A percentile compares a stretch with the other conserved stretches of the same genome.
phyloP scores from a whole-genome alignment of 768 basidiomycete species.

The Roridomyces roridus region DNA sequence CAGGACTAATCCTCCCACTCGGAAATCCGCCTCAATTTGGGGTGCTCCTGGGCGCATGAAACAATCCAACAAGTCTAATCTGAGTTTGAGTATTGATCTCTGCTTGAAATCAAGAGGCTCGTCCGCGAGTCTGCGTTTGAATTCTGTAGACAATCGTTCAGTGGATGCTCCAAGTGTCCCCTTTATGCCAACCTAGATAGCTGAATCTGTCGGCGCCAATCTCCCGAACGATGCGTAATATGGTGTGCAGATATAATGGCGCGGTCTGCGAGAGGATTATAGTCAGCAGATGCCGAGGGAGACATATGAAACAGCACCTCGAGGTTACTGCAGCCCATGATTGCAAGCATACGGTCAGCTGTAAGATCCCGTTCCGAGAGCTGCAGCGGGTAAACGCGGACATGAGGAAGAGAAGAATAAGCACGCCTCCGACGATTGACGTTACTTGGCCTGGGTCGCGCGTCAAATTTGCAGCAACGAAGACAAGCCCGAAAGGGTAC shows the following conservation, averaged over 20 bases:
- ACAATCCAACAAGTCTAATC: conserved; percentile 50
- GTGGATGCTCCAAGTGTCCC: conserved; percentile 36
- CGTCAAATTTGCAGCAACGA: neutral
- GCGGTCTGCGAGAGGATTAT: conserved; percentile 12
- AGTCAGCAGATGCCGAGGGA: neutral
- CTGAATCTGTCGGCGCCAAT: neutral
- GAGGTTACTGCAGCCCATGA: conserved; percentile 48
- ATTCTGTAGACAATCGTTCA: conserved; percentile 27
- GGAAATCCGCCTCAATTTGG: conserved; percentile 37
- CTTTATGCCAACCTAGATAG: conserved; percentile 11
- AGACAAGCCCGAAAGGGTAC: neutral
- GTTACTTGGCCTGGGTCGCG: conserved; percentile 21
- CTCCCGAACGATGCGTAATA: conserved; percentile 12
- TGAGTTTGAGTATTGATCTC: conserved; percentile 47
- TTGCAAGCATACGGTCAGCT: conserved; percentile 54
- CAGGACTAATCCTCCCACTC: conserved; percentile 50
- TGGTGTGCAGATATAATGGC: conserved; percentile 26
- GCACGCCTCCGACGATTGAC: conserved; percentile 12
- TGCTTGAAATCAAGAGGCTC: conserved; percentile 49
- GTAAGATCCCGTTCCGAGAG: conserved; percentile 54
- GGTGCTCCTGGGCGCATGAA: conserved; percentile 40
- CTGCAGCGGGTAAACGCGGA: conserved; percentile 47
- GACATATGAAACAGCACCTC: conserved; percentile 5
- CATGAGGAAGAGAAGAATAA: conserved; percentile 23
- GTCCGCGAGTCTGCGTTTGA: conserved; percentile 42